phyloP scores from a whole-genome alignment of 345 rosid genomes.

The Alliaria petiolata region DNA sequence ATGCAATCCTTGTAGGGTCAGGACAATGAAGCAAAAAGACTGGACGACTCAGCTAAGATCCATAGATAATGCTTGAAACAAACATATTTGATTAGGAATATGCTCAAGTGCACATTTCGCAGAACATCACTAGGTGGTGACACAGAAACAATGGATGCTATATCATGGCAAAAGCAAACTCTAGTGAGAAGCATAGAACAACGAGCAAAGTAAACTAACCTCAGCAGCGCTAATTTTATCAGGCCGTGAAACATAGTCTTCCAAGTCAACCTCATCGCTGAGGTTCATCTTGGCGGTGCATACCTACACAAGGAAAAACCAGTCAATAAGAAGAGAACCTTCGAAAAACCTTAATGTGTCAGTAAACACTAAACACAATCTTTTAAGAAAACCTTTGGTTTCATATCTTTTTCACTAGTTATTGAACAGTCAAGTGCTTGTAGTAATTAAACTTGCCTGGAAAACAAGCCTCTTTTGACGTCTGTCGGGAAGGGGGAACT shows the following conservation, averaged over 20 bases:
- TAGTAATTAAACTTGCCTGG: constrained; percentile 47
- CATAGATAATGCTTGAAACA: neutral
- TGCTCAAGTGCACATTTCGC: neutral
- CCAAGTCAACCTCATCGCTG: constrained; percentile 96
- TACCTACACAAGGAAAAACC: constrained; percentile 50
- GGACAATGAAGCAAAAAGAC: neutral
- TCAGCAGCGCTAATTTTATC: constrained; percentile 99
- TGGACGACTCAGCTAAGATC: neutral
- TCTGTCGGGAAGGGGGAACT: constrained; percentile 94
- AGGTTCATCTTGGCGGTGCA: constrained; percentile 98
- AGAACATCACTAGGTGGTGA: neutral
- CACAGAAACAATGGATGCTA: neutral
- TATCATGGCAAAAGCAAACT: neutral
- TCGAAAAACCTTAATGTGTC: neutral
- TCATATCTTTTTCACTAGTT: neutral
- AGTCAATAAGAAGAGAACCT: neutral
- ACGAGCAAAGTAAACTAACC: constrained; percentile 48
- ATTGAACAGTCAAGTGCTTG: neutral
- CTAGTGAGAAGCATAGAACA: neutral
- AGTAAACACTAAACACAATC: neutral
- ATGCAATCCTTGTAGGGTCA: neutral
- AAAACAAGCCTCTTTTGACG: constrained; percentile 99
- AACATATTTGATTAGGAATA: neutral
- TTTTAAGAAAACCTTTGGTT: neutral
- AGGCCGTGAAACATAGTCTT: constrained; percentile 97